Evolutionary conservation across 192 early-diverging fungal species (phyloP).

Genomic region (Obelidium mucronatum): DNA sequence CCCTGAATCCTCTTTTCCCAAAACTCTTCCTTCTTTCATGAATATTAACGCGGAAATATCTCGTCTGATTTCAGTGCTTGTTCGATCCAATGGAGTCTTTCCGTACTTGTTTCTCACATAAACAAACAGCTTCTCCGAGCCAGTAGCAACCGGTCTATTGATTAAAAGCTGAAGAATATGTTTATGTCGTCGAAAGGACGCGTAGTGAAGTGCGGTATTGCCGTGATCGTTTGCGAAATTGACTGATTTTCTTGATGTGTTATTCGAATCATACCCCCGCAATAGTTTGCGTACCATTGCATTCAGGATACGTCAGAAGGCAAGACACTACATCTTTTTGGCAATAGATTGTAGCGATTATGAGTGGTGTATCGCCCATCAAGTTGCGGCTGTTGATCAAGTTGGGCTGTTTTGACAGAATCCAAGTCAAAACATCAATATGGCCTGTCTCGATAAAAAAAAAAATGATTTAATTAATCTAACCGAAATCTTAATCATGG

Average conservation of each 20-base stretch:
- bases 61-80: slow-evolving; percentile 41
- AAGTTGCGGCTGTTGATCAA: slow-evolving; percentile 47
- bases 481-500: too few species aligned
- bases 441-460: background rate
- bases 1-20: slow-evolving; percentile 20
- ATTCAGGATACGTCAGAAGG: slow-evolving; percentile 17
- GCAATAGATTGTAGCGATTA: slow-evolving; percentile 44
- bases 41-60: slow-evolving; percentile 23
- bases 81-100: slow-evolving; percentile 43
- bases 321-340: slow-evolving; percentile 41
- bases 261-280: background rate
- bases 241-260: slow-evolving; percentile 36
- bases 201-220: slow-evolving; percentile 67
- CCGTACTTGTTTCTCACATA: slow-evolving; percentile 55
- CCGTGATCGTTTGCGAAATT: slow-evolving; percentile 65
- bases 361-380: slow-evolving; percentile 62
- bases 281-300: slow-evolving; percentile 31
- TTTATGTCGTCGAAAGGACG: slow-evolving; percentile 53
- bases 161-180: slow-evolving; percentile 44
- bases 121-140: background rate
- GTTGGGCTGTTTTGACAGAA: background rate
- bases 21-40: slow-evolving; percentile 16
- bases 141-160: slow-evolving; percentile 12
- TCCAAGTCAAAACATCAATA: slow-evolving; percentile 45
- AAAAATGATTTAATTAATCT: background rate